Conservation (phyloP, 2,329 filamentous ascomycete species). For the Canariomyces notabilis region DNA sequence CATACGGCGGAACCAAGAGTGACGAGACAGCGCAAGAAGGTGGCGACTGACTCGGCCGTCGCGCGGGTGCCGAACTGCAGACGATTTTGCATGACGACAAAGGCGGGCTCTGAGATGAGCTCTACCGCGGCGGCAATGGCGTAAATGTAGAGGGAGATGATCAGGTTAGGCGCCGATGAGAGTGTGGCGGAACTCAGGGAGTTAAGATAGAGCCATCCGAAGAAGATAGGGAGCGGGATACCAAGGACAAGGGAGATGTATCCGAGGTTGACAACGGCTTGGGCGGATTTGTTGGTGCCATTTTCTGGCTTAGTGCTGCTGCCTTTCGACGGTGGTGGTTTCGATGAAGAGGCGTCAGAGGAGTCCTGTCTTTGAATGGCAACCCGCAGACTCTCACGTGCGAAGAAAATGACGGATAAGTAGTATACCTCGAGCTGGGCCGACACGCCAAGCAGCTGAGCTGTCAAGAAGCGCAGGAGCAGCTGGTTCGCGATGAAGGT, state of each 20-base stretch:
- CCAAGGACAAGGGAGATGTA: conserved; percentile 73
- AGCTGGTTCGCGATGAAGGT: conserved; percentile 92
- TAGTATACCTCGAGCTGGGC: conserved; percentile 92
- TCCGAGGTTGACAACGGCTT: conserved; percentile 82
- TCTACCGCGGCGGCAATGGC: conserved; percentile 61
- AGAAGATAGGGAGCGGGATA: conserved; percentile 53
- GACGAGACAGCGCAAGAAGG: conserved; percentile 67
- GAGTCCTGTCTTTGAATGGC: conserved; percentile 73
- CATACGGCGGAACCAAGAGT: conserved; percentile 69
- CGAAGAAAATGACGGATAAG: conserved; percentile 89
- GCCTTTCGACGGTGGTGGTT: conserved; percentile 22
- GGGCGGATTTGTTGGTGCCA: conserved; percentile 38
- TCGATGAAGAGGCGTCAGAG: conserved; percentile 24
- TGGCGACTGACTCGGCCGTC: conserved; percentile 75
- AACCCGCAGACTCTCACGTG: conserved; percentile 85
- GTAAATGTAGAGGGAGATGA: conserved; percentile 49
- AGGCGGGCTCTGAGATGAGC: conserved; percentile 79
- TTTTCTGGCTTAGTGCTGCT: conserved; percentile 13
- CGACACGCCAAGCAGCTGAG: conserved; percentile 75
- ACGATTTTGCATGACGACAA: conserved; percentile 78
- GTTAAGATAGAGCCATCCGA: conserved; percentile 65
- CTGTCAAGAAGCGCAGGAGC: conserved; percentile 81
- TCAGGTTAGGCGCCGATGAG: conserved; percentile 60
- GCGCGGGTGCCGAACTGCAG: conserved; percentile 77
- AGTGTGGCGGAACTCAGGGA: conserved; percentile 43